Conservation (phyloP, 129 eudicot species). For the Chrysanthemum makinoi region DNA sequence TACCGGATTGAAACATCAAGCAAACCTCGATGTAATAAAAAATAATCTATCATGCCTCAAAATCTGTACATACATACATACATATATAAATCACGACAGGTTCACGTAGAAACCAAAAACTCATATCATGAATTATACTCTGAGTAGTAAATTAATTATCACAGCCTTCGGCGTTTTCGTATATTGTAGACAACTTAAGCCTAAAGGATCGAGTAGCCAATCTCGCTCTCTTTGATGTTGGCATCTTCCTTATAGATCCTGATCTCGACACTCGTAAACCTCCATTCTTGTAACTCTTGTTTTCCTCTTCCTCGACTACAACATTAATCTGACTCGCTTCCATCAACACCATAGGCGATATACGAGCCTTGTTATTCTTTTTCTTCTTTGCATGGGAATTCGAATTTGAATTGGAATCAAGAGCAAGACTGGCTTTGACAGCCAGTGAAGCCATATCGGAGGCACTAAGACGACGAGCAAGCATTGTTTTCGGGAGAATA, state of each 20-base stretch:
- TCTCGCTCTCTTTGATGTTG: constrained; percentile 8
- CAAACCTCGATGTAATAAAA: background rate
- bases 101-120: constrained; percentile 1
- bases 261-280: constrained; percentile 28
- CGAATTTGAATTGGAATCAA: constrained; percentile 18
- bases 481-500: constrained; percentile 44
- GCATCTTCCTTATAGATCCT: constrained; percentile 22
- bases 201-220: constrained; percentile 23
- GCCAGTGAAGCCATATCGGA: constrained; percentile 80
- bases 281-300: background rate
- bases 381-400: no score
- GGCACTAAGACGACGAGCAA: constrained; percentile 43
- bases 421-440: constrained; percentile 66
- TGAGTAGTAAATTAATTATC: background rate
- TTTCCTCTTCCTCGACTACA: constrained; percentile 8
- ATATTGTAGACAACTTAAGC: constrained; percentile 29
- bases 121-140: background rate
- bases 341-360: constrained; percentile 32
- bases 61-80: background rate
- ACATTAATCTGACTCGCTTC: constrained; percentile 24
- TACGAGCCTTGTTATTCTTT: constrained; percentile 18
- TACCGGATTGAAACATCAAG: background rate
- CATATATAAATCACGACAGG: constrained; percentile 7
- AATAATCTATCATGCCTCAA: background rate
- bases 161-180: constrained; percentile 19